Evolutionary conservation across 169 alveolate genomes (phyloP).

Genomic region (Plasmodium adleri): DNA sequence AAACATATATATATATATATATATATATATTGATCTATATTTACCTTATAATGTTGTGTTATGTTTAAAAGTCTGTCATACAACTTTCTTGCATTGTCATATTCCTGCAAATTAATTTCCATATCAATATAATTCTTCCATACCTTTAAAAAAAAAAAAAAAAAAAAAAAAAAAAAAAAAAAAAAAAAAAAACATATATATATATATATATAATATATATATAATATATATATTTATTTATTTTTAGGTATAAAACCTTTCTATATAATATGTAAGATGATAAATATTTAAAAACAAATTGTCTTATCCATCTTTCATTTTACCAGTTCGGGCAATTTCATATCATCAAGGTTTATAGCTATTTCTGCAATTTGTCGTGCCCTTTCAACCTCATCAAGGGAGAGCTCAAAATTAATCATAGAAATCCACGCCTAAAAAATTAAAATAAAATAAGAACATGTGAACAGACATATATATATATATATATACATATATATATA

Average conservation of each 20-base stretch:
- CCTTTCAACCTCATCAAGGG: slow-evolving; percentile 92
- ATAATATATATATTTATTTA: not conserved
- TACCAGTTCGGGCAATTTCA: slow-evolving; percentile 94
- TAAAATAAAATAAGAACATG: not conserved
- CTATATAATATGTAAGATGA: not conserved
- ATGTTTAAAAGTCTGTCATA: slow-evolving; percentile 92
- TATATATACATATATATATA: too few relatives aligned
- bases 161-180: not conserved
- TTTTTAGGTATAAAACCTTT: too few relatives aligned
- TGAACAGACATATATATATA: not conserved
- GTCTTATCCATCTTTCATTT: too few relatives aligned
- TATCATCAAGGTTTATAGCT: slow-evolving; percentile 88
- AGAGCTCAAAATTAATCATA: slow-evolving; percentile 91
- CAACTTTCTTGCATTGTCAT: slow-evolving; percentile 88
- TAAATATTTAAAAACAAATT: not conserved
- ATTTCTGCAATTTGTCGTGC: slow-evolving; percentile 92
- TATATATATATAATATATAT: not conserved
- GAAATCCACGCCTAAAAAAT: slow-evolving; percentile 90
- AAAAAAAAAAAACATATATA: not conserved
- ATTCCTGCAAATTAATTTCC: slow-evolving; percentile 83
- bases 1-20: not conserved
- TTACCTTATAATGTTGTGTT: slow-evolving; percentile 93
- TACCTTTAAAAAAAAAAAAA: slow-evolving; percentile 56
- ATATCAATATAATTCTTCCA: slow-evolving; percentile 89
- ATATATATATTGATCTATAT: not conserved